Base-by-base conservation (phyloP, 257 asterid genomes). In the Scutellaria barbata region DNA sequence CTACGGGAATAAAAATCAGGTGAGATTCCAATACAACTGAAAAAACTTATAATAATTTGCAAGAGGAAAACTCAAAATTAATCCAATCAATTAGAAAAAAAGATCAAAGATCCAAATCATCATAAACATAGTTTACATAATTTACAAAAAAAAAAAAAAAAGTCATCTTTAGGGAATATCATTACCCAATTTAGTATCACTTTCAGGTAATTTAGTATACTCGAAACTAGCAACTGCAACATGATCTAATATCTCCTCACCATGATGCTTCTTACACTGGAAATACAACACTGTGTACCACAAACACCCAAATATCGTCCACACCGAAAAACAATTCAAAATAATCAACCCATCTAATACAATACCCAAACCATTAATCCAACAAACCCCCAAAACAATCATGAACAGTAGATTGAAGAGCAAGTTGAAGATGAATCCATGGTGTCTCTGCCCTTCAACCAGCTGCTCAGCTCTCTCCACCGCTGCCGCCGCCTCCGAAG, bases 241-340 rank as follows among this genome's bases (percentile, higher is more conserved):
- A 33, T 0, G 12, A 13, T 33, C 72, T 42, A 22, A 22, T 22
- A 30, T 30, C 68, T 73, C 82, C 63, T 82, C 86, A 12, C 85
- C 88, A 60, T 56, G 82, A 8, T 43, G 71, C 84, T 78, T 74
- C 82, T 74, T 81, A 48, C 87, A 87, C 39, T 74, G 69, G 51
- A 85, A 77, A 43, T 86, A 89, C 0, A 85, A 52, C 70, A 80
- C 75, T 0, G 85, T 86, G 65, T 81, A 77, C 9, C 42, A 76
- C 43, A 77, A 51, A 0, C 56, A 0, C 13, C 42, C 3, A 6
- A 69, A 61, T 18, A 79, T 71, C 76, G 50, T 76, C 12, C 63
- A 12, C 42, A 83, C 7, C 39, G 76, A 46, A 7, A 56, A 1
- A 1, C 17, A 1, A 61, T 52, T 76, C 50, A 86, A 16, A 13